These are phyloP conservation scores for Prototheca wickerhamii DNA, from an alignment of 163 green algal species.

Conservation along the genomic window DNA sequence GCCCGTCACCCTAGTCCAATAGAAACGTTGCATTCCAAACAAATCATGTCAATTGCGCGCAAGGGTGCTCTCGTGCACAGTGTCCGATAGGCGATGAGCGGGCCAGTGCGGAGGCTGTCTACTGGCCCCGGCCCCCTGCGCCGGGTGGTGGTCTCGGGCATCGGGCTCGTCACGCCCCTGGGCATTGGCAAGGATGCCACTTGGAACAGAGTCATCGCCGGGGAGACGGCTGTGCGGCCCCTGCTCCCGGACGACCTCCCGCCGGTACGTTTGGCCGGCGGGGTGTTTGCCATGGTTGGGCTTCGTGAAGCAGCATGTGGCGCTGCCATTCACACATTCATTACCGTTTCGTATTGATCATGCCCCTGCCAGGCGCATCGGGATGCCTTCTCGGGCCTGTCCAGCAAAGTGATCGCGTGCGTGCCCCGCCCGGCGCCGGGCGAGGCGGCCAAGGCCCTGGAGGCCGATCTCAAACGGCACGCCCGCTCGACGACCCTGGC, in stretches of 20 bases:
- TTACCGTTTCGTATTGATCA: not conserved
- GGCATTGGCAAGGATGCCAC: slow-evolving; percentile 42
- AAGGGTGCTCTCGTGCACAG: too few relatives aligned
- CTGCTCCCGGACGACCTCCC: slow-evolving; percentile 60
- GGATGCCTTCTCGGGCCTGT: slow-evolving; percentile 31
- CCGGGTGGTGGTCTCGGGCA: slow-evolving; percentile 80
- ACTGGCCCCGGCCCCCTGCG: slow-evolving; percentile 1
- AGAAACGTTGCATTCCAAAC: too few relatives aligned
- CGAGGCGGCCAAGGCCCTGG: slow-evolving; percentile 7
- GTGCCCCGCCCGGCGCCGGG: slow-evolving; percentile 33
- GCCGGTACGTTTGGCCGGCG: slow-evolving; percentile 6
- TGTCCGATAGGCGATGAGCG: not conserved
- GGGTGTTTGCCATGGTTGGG: too few relatives aligned
- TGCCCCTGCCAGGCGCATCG: slow-evolving; percentile 33
- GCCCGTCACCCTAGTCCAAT: too few relatives aligned
- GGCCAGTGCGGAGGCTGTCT: not conserved
- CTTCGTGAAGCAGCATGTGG: too few relatives aligned
- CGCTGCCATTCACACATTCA: not conserved
- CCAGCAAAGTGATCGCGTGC: slow-evolving; percentile 45
- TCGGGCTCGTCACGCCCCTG: slow-evolving; percentile 79
- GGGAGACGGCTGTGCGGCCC: slow-evolving; percentile 43
- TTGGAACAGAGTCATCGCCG: slow-evolving; percentile 60
- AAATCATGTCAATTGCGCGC: too few relatives aligned
- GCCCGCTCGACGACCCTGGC: not conserved
- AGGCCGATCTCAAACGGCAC: slow-evolving; percentile 18